Conservation (phyloP, 2,329 filamentous ascomycete genomes). For the Colletotrichum tofieldiae region DNA sequence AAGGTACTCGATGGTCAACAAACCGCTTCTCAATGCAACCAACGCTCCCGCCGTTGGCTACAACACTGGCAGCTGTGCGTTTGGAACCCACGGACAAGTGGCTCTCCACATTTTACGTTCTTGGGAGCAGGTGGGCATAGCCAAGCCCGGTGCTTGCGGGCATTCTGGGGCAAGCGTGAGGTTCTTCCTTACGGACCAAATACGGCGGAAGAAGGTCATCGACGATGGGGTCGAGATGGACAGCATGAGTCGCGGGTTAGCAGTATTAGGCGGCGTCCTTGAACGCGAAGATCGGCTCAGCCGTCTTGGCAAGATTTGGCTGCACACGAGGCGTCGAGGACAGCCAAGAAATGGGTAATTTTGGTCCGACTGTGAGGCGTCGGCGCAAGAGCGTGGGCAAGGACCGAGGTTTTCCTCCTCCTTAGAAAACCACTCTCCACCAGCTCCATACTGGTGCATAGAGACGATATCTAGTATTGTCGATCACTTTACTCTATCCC, state of each 20-base stretch:
- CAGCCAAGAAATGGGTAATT: conserved; percentile 1
- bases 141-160: not conserved
- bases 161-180: not conserved
- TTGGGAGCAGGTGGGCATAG: not conserved
- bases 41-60: not conserved
- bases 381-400: not conserved
- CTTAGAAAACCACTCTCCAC: conserved; percentile 4
- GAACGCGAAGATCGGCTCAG: conserved; percentile 12
- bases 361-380: not conserved
- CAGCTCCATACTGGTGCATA: conserved; percentile 20
- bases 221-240: not conserved
- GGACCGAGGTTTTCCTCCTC: conserved; percentile 9
- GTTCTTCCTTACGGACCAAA: not conserved
- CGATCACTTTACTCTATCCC: conserved; percentile 17
- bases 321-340: not conserved
- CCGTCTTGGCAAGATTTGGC: conserved; percentile 12
- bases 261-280: not conserved
- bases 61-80: not conserved
- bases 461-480: conserved; percentile 13
- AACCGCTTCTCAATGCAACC: not conserved
- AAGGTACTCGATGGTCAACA: not conserved
- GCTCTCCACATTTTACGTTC: not conserved
- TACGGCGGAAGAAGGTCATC: not conserved
- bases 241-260: not conserved
- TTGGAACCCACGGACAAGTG: not conserved